Conservation (phyloP, 1,139 yeast genomes). For the Nakaseomyces delphensis region DNA sequence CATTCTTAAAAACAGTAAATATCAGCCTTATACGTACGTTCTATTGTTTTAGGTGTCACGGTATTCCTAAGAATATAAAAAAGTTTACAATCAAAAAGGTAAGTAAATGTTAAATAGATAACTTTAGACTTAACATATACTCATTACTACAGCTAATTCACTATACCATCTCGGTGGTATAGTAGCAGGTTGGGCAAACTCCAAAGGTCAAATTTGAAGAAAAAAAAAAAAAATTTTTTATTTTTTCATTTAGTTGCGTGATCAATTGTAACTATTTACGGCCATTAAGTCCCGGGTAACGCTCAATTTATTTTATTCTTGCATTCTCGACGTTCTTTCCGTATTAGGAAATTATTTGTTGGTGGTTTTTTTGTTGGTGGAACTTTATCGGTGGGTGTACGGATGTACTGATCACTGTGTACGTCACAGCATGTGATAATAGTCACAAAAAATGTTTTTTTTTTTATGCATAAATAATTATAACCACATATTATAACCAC, state of each 20-base stretch:
- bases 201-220: neutral
- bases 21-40: slow-evolving; percentile 6
- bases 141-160: neutral
- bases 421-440: neutral
- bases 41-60: slow-evolving; percentile 7
- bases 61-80: neutral
- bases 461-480: too few relatives aligned
- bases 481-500: too few relatives aligned
- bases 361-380: too few relatives aligned
- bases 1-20: too few relatives aligned
- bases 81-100: neutral
- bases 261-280: neutral
- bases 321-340: neutral
- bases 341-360: too few relatives aligned
- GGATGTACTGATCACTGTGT: neutral
- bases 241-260: neutral
- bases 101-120: too few relatives aligned
- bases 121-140: too few relatives aligned
- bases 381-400: too few relatives aligned
- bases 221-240: neutral
- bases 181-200: neutral
- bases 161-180: too few relatives aligned
- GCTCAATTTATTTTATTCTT: neutral
- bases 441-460: neutral
- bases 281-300: neutral